phyloP scores from a whole-genome alignment of 495 filamentous ascomycete species.

The Corynascus novoguineensis region DNA sequence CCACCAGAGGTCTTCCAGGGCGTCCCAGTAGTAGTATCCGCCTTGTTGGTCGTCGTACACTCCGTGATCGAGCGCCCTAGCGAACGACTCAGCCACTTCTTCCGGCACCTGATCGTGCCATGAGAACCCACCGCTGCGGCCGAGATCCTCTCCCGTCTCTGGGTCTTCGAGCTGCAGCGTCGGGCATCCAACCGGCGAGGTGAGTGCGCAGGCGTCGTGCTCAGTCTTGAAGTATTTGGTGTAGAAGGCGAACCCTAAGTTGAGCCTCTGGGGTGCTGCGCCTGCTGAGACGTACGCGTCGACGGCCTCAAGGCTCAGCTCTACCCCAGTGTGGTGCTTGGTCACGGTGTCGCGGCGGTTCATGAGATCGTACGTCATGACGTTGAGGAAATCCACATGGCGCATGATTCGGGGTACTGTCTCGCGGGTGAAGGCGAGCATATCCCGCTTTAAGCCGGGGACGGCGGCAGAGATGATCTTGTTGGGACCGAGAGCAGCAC shows the following conservation, averaged over 20 bases:
- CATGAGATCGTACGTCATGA: constrained; percentile 78
- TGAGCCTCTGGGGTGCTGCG: constrained; percentile 51
- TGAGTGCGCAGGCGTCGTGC: constrained; percentile 41
- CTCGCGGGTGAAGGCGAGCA: constrained; percentile 65
- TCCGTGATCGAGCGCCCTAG: constrained; percentile 49
- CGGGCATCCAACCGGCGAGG: constrained; percentile 55
- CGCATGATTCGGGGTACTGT: constrained; percentile 58
- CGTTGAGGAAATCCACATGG: constrained; percentile 67
- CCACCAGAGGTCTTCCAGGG: constrained; percentile 59
- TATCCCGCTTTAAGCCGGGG: constrained; percentile 60
- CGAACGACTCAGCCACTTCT: constrained; percentile 44
- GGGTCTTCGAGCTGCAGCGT: constrained; percentile 60
- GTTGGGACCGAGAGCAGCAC: constrained; percentile 52
- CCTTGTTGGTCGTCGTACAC: constrained; percentile 53
- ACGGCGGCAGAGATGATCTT: constrained; percentile 67
- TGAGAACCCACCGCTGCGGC: constrained; percentile 56
- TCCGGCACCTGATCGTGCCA: constrained; percentile 49
- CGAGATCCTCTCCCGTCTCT: constrained; percentile 57
- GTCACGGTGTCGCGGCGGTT: constrained; percentile 67
- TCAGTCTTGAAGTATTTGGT: constrained; percentile 65
- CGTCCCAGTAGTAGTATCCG: constrained; percentile 67
- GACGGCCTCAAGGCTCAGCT: constrained; percentile 49
- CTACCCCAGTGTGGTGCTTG: constrained; percentile 59
- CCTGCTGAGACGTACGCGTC: constrained; percentile 58
- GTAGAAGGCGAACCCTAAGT: constrained; percentile 72